Evolutionary conservation across 177 flowering plant species (phyloP), one percentile per base, ranked within the genome.

Genomic region (Vitis hybrid): DNA sequence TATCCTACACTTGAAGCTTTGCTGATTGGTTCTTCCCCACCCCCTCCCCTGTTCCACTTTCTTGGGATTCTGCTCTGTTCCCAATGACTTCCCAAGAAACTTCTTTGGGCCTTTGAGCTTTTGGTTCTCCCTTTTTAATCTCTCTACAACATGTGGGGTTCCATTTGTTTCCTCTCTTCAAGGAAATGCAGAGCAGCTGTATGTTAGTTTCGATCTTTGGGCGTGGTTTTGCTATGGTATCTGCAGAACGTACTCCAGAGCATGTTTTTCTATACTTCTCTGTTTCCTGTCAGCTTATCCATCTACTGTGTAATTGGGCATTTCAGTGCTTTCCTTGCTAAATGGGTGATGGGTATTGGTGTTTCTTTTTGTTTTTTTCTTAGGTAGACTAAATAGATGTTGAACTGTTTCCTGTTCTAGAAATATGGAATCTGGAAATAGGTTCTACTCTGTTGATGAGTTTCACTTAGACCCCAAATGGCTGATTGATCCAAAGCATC

Each of bases 401-500:
- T 74, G 68, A 65, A 48, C 67, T 17, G 14, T 65, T 69, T 75
- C 60, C 67, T 73, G 51, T 60, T 67, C 63, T 67, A 68, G 71
- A 69, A 69, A 75, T 70, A 88, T 86, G 91, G 90, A 85, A 65
- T 82, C 89, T 80, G 83, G 75, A 5, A 74, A 73, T 66, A 84
- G 83, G 70, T 88, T 85, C 69, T 85, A 77, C 77, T 77, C 87
- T 40, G 74, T 17, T 32, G 87, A 78, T 61, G 89, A 87, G 82
- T 81, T 87, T 65, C 68, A 45, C 71, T 79, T 88, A 80, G 92
- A 90, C 62, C 67, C 86, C 13, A 88, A 87, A 70, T 88, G 85
- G 92, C 76, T 90, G 72, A 75, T 90, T 72, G 91, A 90, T 81
- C 92, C 95, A 0, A 82, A 87, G 62, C 86, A 72, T 74, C 87